Percentiles rank a stretch among this genome's conserved stretches.
Evolutionary conservation across 2,329 filamentous ascomycete species (phyloP).

Genomic region (Claviceps monticola): DNA sequence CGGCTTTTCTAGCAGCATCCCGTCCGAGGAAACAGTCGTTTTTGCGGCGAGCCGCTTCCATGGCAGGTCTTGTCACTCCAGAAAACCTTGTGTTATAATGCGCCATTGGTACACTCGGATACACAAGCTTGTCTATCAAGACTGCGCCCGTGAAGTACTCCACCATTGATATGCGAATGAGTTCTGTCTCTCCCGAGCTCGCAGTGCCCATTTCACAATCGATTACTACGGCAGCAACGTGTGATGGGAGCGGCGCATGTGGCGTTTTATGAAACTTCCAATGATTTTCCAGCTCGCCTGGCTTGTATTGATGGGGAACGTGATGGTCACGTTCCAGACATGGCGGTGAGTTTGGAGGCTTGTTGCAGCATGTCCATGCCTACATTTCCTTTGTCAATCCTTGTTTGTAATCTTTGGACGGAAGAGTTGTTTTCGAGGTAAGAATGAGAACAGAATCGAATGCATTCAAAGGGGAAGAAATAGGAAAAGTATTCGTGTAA

Average conservation of each 20-base stretch:
- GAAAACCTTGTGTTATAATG: constrained; percentile 38
- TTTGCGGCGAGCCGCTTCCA: constrained; percentile 21
- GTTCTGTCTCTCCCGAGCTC: constrained; percentile 28
- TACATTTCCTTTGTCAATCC: constrained; percentile 4
- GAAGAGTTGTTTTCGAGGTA: too few relatives aligned
- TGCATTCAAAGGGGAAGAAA: not conserved
- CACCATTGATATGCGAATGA: constrained; percentile 37
- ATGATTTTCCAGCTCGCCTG: constrained; percentile 14
- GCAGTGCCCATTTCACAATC: constrained; percentile 43
- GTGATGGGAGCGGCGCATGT: not conserved
- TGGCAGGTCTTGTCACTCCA: constrained; percentile 27
- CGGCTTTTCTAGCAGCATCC: constrained; percentile 24
- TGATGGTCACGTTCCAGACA: constrained; percentile 16
- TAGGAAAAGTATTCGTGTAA: not conserved
- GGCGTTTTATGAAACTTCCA: constrained; percentile 14
- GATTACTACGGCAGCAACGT: constrained; percentile 25
- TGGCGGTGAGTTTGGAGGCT: constrained; percentile 9
- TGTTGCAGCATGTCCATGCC: constrained; percentile 20
- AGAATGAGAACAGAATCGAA: too few relatives aligned
- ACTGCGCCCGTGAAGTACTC: constrained; percentile 35
- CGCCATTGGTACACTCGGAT: constrained; percentile 28
- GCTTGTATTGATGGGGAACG: constrained; percentile 10
- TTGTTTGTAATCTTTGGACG: not conserved
- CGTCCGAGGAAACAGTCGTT: constrained; percentile 26
- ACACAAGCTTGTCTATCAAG: constrained; percentile 37